Evolutionary conservation across 176 grass and related monocot genomes (phyloP).

Genomic region (Ensete glaucum): DNA sequence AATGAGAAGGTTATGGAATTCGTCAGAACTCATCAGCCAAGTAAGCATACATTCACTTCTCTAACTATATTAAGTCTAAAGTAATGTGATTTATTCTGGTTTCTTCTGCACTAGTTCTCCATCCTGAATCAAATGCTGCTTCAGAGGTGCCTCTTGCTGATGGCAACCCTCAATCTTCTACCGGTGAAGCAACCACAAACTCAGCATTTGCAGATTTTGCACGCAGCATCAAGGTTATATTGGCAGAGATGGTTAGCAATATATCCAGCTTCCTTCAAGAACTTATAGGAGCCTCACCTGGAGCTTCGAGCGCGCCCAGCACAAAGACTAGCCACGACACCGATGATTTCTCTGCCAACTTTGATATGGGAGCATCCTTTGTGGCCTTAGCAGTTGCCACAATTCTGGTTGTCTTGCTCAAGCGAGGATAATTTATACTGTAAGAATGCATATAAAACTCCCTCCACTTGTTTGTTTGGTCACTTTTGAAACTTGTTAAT

Average conservation of each 20-base stretch:
- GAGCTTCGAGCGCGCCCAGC: neutral
- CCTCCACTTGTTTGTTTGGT: too few relatives aligned
- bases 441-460: too few relatives aligned
- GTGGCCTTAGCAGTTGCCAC: slow-evolving; percentile 39
- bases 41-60: slow-evolving; percentile 28
- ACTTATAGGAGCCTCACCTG: slow-evolving; percentile 24
- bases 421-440: slow-evolving; percentile 32
- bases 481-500: too few relatives aligned
- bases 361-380: slow-evolving; percentile 37
- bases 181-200: slow-evolving; percentile 13
- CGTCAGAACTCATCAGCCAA: slow-evolving; percentile 41
- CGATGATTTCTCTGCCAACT: slow-evolving; percentile 8
- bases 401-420: slow-evolving; percentile 65
- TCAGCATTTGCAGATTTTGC: slow-evolving; percentile 40
- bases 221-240: slow-evolving; percentile 37
- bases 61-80: neutral
- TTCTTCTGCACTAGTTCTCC: slow-evolving; percentile 16
- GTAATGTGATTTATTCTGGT: slow-evolving; percentile 27
- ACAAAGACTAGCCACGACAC: neutral
- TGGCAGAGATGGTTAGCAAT: slow-evolving; percentile 37
- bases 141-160: slow-evolving; percentile 22
- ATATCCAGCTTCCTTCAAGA: slow-evolving; percentile 62
- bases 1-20: slow-evolving; percentile 85
- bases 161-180: slow-evolving; percentile 10
- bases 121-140: neutral